phyloP scores from a whole-genome alignment of 208 protist species.

The Acanthamoeba castellanii region DNA sequence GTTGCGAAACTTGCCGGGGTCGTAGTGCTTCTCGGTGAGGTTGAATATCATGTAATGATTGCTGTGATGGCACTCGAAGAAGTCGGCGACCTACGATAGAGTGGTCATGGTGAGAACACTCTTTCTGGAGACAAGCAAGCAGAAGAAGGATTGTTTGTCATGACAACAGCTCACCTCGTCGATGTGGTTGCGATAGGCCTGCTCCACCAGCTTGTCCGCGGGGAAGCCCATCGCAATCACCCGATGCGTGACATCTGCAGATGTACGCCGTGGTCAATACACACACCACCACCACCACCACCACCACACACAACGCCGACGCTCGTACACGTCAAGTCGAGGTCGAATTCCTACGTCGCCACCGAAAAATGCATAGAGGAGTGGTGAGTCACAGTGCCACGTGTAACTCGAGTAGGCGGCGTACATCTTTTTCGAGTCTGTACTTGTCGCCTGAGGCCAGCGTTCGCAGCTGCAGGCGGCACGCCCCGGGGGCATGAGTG shows the following conservation, averaged over 20 bases:
- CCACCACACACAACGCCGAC: too few species aligned
- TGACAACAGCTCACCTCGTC: constrained; percentile 48
- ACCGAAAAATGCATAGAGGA: neutral
- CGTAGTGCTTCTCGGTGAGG: constrained; percentile 72
- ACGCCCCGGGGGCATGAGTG: too few species aligned
- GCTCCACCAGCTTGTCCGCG: constrained; percentile 57
- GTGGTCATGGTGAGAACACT: neutral
- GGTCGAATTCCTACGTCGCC: constrained; percentile 35
- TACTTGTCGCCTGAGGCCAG: constrained; percentile 65
- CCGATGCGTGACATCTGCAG: constrained; percentile 59
- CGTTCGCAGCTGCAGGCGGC: constrained; percentile 50
- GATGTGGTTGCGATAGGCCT: constrained; percentile 75
- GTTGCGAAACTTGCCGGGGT: constrained; percentile 54
- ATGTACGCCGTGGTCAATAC: neutral
- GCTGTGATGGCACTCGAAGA: constrained; percentile 45
- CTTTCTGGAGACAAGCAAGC: neutral
- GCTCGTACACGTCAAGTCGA: constrained; percentile 58
- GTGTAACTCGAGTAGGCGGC: neutral
- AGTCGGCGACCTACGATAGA: constrained; percentile 1
- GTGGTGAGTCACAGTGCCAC: neutral
- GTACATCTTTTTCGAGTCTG: constrained; percentile 37
- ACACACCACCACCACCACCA: neutral
- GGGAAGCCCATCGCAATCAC: constrained; percentile 75
- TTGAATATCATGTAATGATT: constrained; percentile 74
- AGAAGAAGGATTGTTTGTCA: neutral